These are phyloP conservation scores for Sclerotiophoma versabilis DNA, from an alignment of 2,329 filamentous ascomycete genomes.

Conservation along the genomic window DNA sequence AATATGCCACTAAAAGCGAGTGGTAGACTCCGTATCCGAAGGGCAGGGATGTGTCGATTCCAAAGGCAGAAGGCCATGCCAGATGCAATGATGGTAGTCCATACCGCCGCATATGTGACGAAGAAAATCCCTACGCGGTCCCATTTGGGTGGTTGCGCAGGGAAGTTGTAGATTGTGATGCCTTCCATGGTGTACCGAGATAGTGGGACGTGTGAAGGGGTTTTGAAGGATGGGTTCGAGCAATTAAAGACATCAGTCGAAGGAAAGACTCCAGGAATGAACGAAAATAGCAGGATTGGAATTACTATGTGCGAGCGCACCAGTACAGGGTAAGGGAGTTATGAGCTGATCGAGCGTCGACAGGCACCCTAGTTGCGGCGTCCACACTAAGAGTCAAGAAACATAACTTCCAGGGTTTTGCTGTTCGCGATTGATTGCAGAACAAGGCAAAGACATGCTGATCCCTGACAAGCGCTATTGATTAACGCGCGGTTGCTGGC, in stretches of 20 bases:
- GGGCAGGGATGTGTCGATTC: slow-evolving; percentile 23
- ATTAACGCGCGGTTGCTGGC: slow-evolving; percentile 6
- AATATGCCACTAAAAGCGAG: slow-evolving; percentile 22
- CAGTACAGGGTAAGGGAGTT: not conserved
- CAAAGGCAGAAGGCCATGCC: slow-evolving; percentile 26
- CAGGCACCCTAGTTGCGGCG: not conserved
- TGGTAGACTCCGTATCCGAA: slow-evolving; percentile 23
- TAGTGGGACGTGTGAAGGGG: not conserved
- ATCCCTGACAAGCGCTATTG: not conserved
- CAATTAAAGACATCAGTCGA: not conserved
- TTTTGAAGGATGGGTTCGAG: not conserved
- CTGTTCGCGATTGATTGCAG: not conserved
- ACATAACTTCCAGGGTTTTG: not conserved
- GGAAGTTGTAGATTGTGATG: slow-evolving; percentile 26
- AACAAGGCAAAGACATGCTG: slow-evolving; percentile 1
- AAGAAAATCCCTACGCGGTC: slow-evolving; percentile 26
- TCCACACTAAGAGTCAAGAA: not conserved
- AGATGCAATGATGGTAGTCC: slow-evolving; percentile 22
- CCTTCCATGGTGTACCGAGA: slow-evolving; percentile 7
- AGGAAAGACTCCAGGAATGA: not conserved
- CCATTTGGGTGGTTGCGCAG: slow-evolving; percentile 19
- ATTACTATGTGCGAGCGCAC: slow-evolving; percentile 1
- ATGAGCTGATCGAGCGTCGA: not conserved
- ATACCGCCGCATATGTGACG: slow-evolving; percentile 21
- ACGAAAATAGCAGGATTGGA: not conserved